Base-by-base conservation (phyloP, 2,329 filamentous ascomycete species). In the Phaeomoniella chlamydospora region DNA sequence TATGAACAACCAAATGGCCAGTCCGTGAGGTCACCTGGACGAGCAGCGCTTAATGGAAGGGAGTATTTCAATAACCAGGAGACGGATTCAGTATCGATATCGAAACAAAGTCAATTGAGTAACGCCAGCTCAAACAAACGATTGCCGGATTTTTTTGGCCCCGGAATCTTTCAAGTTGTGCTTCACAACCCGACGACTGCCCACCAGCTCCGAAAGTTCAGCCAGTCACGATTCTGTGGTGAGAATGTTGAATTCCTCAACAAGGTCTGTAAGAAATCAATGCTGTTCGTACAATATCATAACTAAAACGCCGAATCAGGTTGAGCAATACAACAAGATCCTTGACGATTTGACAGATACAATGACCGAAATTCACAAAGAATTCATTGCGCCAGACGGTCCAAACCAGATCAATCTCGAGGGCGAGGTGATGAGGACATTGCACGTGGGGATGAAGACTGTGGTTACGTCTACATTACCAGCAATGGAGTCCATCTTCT, bases 201-300 rank as follows among this genome's bases (percentile, higher is more conserved):
- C 2, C 56, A 61, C 38, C 59, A 64, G 18, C 50, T 74, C 14
- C 56, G 62, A 37, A 59, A 57, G 31, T 74, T 70, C 46, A 66
- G 68, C n/a, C 59, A 64, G 33, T 57, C 49, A 18, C 53, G 57
- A 18, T 58, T 64, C 19, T 62, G 59, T 37, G 62, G 58, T 2
- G 62, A 70, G 36, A 65, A 70, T 40, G 53, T 74, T 38, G 67
- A 65, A 37, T 70, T 68, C 37, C 51, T 70, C 15, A 54, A 66
- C 37, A 67, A 66, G 52, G 64, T 68, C 37, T 39, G 57, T 48
- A 15, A 4, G 10, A 5, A 12, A 4, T 38, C 4, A 9, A 6
- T 13, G 4, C 15, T 15, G 10, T 4, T 39, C 14, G 9, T 18
- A 15, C 5, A n/a, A 13, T 5, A 3, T 18, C 11, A n/a, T 10